A percentile compares a stretch with the other conserved stretches of the same genome.
Evolutionary conservation across 306 rosid genomes (phyloP).

Genomic region (Heteromeles arbutifolia): DNA sequence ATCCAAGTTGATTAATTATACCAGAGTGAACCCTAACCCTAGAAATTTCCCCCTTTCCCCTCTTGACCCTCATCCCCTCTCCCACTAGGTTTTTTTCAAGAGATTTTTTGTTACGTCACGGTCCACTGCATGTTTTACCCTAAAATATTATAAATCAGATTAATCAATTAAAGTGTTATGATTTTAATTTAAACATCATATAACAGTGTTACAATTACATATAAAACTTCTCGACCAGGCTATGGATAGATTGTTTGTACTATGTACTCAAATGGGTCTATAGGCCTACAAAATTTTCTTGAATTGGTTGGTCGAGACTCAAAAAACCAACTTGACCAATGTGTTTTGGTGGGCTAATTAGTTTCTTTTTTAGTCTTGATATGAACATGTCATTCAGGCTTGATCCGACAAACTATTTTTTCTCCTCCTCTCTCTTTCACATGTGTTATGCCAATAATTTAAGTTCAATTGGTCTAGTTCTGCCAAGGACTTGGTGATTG

Average conservation of each 20-base stretch:
- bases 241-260: background rate
- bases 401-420: background rate
- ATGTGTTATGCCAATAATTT: background rate
- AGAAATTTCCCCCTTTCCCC: too few species aligned
- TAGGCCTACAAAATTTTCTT: background rate
- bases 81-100: background rate
- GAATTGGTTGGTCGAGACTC: background rate
- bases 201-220: too few species aligned
- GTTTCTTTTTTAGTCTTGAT: background rate
- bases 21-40: too few species aligned
- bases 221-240: background rate
- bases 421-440: background rate
- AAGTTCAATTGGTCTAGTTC: slow-evolving; percentile 10
- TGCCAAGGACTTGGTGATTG: slow-evolving; percentile 23
- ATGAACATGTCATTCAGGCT: background rate
- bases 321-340: background rate
- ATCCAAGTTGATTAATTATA: too few species aligned
- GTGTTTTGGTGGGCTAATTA: background rate
- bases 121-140: background rate
- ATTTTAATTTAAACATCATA: too few species aligned
- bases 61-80: too few species aligned
- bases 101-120: too few species aligned
- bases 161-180: too few species aligned
- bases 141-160: too few species aligned
- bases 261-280: background rate